Base-by-base conservation (phyloP, 129 eudicot species). In the Lactuca sativa region DNA sequence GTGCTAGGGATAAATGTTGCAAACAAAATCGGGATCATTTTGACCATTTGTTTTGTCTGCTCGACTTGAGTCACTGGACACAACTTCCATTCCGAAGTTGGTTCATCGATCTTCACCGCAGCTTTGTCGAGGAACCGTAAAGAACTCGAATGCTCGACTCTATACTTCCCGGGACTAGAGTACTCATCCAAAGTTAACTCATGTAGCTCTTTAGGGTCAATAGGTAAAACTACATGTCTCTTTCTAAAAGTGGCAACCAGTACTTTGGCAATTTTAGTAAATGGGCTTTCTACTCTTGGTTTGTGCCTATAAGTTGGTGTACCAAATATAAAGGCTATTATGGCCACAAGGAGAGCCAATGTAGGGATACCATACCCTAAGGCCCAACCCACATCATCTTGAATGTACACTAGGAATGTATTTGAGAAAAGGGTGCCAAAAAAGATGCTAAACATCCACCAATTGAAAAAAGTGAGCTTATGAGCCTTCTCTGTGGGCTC, bases 361-460 rank as follows among this genome's bases (percentile, higher is more conserved):
- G 95, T 88, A 7, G 95, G 91, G 68, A 88, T 69, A 5, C 73
- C 85, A 49, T 88, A 88, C 17, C 95, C 95, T 30, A 88, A 18
- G 1, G 79, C 34, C 95, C 88, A 85, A 21, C 84, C 80, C n/a
- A 83, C 88, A 1, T 59, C 21, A 61, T 88, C 95, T 78, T 88
- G 88, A 31, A 88, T 73, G 71, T 88, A 88, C 15, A 85, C 82
- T 12, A 88, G 77, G 59, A 85, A 75, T 14, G 86, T 85, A 51
- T 43, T 85, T 36, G 95, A 69, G 62, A 88, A 78, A 15, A 88
- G 84, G 6, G 89, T 71, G 14, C 95, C 95, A 61, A 85, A 64
- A 66, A 85, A 85, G 57, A 83, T 66, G 76, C 91, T 78, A 56
- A 88, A 88, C 89, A 88, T 81, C 95, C 95, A 88, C 95, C 95